Conservation (phyloP, 129 eudicot genomes). For the Dittrichia graveolens region DNA sequence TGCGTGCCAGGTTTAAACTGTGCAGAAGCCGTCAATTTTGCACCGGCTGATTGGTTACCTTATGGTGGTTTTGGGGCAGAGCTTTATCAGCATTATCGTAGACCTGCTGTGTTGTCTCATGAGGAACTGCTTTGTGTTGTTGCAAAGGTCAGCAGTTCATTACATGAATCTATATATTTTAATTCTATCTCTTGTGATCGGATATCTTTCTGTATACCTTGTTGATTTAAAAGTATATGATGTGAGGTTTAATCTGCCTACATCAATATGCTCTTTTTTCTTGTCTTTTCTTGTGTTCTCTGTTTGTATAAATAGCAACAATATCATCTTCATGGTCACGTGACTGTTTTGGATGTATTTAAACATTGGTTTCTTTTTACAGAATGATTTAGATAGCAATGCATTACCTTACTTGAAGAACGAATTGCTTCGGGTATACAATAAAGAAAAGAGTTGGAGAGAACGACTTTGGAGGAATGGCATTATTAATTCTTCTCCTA, state of each 20-base stretch:
- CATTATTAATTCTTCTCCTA: constrained; percentile 57
- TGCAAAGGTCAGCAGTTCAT: constrained; percentile 58
- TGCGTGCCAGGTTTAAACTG: constrained; percentile 80
- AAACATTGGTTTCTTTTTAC: constrained; percentile 37
- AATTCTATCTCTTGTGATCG: background rate
- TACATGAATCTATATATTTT: background rate
- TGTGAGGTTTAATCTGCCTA: constrained; percentile 1
- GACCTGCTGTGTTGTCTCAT: constrained; percentile 88
- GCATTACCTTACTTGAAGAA: constrained; percentile 65
- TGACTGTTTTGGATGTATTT: constrained; percentile 19
- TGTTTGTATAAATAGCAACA: constrained; percentile 17
- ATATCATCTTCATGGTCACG: constrained; percentile 21
- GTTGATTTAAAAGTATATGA: constrained; percentile 12
- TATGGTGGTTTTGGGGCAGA: constrained; percentile 97
- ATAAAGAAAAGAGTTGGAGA: constrained; percentile 86
- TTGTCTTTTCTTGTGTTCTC: background rate
- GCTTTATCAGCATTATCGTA: constrained; percentile 88
- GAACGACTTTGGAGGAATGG: constrained; percentile 92
- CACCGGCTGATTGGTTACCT: constrained; percentile 99
- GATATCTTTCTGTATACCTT: constrained; percentile 10
- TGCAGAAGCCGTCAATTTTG: constrained; percentile 99
- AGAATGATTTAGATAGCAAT: constrained; percentile 64
- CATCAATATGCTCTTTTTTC: background rate
- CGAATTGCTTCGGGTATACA: constrained; percentile 70
- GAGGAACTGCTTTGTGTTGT: constrained; percentile 97